Evolutionary conservation across 2,329 filamentous ascomycete species (phyloP).

Genomic region (Chaetothyriales sp.): DNA sequence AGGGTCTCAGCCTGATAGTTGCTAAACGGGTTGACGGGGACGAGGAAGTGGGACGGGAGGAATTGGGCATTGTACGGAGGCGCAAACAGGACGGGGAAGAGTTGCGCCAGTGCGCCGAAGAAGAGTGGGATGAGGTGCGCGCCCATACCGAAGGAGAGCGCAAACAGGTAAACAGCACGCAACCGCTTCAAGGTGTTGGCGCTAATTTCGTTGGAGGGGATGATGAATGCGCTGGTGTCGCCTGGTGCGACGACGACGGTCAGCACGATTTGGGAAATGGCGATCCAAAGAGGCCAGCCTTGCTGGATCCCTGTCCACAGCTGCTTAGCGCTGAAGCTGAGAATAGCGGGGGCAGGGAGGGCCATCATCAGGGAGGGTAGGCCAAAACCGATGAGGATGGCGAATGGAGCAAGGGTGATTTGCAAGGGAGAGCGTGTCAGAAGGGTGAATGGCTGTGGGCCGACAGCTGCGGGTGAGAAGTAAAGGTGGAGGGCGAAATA

Average conservation of each 20-base stretch:
- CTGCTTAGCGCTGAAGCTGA: conserved; percentile 33
- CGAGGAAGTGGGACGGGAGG: conserved; percentile 28
- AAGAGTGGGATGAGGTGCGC: conserved; percentile 30
- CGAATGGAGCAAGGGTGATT: conserved; percentile 27
- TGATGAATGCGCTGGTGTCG: conserved; percentile 16
- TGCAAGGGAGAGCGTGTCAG: conserved; percentile 18
- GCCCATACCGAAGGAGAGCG: conserved; percentile 27
- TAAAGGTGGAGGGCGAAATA: conserved; percentile 32
- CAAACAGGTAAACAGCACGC: conserved; percentile 29
- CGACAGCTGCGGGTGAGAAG: conserved; percentile 28
- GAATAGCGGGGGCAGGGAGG: conserved; percentile 28
- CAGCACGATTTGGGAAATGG: conserved; percentile 26
- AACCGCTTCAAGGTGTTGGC: conserved; percentile 22
- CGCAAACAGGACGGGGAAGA: conserved; percentile 25
- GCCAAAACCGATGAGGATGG: conserved; percentile 32
- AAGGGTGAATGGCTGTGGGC: conserved; percentile 23
- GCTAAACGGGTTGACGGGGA: conserved; percentile 24
- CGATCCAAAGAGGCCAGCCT: conserved; percentile 36
- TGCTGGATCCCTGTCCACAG: conserved; percentile 38
- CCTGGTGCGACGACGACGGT: conserved; percentile 18
- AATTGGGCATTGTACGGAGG: conserved; percentile 23
- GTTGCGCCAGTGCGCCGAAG: conserved; percentile 28
- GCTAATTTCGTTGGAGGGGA: conserved; percentile 12
- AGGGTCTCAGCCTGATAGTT: conserved; percentile 22
- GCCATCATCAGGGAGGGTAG: conserved; percentile 32